phyloP scores from a whole-genome alignment of 305 asterid species.

The Fraxinus floribunda region DNA sequence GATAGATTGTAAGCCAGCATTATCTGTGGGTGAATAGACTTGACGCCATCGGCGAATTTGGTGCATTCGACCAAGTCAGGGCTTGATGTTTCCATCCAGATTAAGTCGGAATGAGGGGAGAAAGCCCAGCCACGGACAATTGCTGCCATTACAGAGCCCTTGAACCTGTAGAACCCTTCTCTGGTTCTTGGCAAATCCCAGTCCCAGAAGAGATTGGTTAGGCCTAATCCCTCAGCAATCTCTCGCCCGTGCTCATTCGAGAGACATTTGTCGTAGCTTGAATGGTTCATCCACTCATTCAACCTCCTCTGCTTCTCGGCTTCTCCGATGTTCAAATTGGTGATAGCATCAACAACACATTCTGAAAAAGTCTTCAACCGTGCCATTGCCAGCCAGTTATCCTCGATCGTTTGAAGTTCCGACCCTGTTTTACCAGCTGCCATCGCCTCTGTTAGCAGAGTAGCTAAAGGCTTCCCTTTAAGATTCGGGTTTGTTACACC shows the following conservation, averaged over 20 bases:
- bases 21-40: constrained; percentile 58
- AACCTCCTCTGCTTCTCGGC: constrained; percentile 66
- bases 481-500: constrained; percentile 74
- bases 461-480: constrained; percentile 64
- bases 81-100: constrained; percentile 95
- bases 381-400: constrained; percentile 76
- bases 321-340: constrained; percentile 46
- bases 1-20: constrained; percentile 96
- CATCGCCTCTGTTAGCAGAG: constrained; percentile 68
- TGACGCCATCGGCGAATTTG: constrained; percentile 72
- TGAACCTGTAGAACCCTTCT: constrained; percentile 88
- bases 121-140: constrained; percentile 89
- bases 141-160: constrained; percentile 82
- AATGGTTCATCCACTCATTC: constrained; percentile 73
- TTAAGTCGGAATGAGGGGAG: constrained; percentile 63
- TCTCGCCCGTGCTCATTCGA: constrained; percentile 70
- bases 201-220: constrained; percentile 68
- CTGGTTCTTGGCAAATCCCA: constrained; percentile 95
- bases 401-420: constrained; percentile 81
- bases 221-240: constrained; percentile 61
- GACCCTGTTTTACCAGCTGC: constrained; percentile 77
- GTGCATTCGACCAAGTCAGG: constrained; percentile 88
- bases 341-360: constrained; percentile 70
- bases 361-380: constrained; percentile 74
- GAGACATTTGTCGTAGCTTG: constrained; percentile 66